A percentile compares a stretch with the other conserved stretches of the same genome.
phyloP scores from a whole-genome alignment of 2,329 filamentous ascomycete species.

The Diplodia mutila region DNA sequence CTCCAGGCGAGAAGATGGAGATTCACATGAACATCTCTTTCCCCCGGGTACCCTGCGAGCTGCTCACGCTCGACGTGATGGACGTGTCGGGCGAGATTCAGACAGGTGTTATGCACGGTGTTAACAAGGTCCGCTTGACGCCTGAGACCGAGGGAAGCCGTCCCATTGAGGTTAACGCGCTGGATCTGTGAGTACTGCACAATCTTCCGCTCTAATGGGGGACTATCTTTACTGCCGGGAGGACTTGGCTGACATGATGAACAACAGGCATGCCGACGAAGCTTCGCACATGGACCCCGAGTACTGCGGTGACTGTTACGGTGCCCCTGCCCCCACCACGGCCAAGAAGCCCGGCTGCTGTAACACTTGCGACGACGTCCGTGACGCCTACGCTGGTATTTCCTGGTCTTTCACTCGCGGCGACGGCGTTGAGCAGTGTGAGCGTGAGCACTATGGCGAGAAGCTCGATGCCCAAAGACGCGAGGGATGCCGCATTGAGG shows the following conservation, averaged over 20 bases:
- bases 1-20: slow-evolving; percentile 91
- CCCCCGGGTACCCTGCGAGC: slow-evolving; percentile 89
- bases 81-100: slow-evolving; percentile 98
- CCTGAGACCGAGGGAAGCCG: slow-evolving; percentile 73
- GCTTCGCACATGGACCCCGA: slow-evolving; percentile 80
- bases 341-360: slow-evolving; percentile 87
- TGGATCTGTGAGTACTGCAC: slow-evolving; percentile 43
- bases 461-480: slow-evolving; percentile 83
- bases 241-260: slow-evolving; percentile 5
- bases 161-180: slow-evolving; percentile 41
- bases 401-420: slow-evolving; percentile 95
- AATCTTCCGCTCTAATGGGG: neutral
- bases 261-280: slow-evolving; percentile 65
- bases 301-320: slow-evolving; percentile 95
- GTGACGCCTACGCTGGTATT: slow-evolving; percentile 86
- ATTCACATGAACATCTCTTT: slow-evolving; percentile 98
- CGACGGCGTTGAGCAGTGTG: slow-evolving; percentile 91
- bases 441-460: slow-evolving; percentile 90
- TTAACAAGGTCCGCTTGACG: slow-evolving; percentile 84
- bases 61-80: slow-evolving; percentile 97
- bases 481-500: slow-evolving; percentile 94
- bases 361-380: slow-evolving; percentile 94
- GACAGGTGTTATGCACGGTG: slow-evolving; percentile 87
- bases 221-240: too few relatives aligned
- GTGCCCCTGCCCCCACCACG: slow-evolving; percentile 72